Evolutionary conservation across 2,329 filamentous ascomycete genomes (phyloP).

Genomic region (Pezicula rhizophila): DNA sequence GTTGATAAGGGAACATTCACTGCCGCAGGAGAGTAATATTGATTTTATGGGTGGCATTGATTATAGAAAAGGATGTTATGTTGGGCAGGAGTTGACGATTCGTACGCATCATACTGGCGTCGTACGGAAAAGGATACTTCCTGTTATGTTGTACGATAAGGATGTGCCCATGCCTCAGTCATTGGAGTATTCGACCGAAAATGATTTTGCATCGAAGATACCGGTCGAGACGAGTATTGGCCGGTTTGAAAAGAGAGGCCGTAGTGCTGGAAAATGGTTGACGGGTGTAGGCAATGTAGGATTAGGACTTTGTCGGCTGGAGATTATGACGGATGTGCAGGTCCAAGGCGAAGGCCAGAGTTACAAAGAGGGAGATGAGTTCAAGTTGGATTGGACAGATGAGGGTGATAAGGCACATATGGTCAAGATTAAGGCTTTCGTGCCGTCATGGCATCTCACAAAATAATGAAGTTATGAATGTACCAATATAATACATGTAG

Average conservation of each 20-base stretch:
- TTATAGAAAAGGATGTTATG: conserved; percentile 94
- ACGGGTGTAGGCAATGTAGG: conserved; percentile 78
- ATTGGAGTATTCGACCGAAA: conserved; percentile 42
- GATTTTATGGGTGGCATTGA: conserved; percentile 82
- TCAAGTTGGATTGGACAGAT: conserved; percentile 37
- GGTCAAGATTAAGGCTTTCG: conserved; percentile 68
- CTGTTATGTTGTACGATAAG: conserved; percentile 63
- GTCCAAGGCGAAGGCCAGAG: conserved; percentile 59
- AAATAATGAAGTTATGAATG: conserved; percentile 23
- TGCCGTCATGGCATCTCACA: conserved; percentile 63
- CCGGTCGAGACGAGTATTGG: conserved; percentile 41
- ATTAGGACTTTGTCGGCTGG: conserved; percentile 77
- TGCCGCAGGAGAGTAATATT: conserved; percentile 86
- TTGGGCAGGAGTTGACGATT: conserved; percentile 94
- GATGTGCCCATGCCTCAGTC: conserved; percentile 32
- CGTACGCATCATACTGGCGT: conserved; percentile 92
- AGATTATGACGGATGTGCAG: conserved; percentile 79
- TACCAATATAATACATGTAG: neutral
- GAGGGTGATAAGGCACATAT: conserved; percentile 33
- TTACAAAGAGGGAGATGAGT: conserved; percentile 38
- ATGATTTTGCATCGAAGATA: conserved; percentile 25
- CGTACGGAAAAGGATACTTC: conserved; percentile 82
- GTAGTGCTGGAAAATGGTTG: conserved; percentile 77
- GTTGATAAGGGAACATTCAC: conserved; percentile 61
- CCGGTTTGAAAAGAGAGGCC: conserved; percentile 49